A percentile compares a stretch with the other conserved stretches of the same genome.
These are phyloP conservation scores for Podospora didyma DNA, from an alignment of 495 filamentous ascomycete genomes.

Conservation along the genomic window DNA sequence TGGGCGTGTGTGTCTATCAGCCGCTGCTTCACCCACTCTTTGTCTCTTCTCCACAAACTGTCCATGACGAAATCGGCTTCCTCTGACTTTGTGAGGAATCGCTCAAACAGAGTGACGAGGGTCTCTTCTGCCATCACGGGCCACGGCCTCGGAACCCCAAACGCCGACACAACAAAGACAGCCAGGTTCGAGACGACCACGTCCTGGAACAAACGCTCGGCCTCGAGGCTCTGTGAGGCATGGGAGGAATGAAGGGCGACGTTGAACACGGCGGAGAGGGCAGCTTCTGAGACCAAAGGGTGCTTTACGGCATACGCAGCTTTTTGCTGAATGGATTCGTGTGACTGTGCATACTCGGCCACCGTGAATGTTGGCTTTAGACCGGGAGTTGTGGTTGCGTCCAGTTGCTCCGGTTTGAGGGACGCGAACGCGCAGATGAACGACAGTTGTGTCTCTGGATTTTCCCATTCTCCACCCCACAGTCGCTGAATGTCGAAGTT, in stretches of 20 bases:
- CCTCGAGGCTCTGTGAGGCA: constrained; percentile 61
- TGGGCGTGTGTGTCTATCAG: constrained; percentile 74
- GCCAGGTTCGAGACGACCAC: constrained; percentile 65
- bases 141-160: constrained; percentile 57
- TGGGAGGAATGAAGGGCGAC: constrained; percentile 64
- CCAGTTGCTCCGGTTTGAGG: constrained; percentile 64
- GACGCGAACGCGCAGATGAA: constrained; percentile 81
- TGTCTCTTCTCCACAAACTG: constrained; percentile 84
- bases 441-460: constrained; percentile 80
- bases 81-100: constrained; percentile 43
- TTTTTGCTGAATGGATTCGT: constrained; percentile 63
- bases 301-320: constrained; percentile 75
- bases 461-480: constrained; percentile 88
- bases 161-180: constrained; percentile 75
- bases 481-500: constrained; percentile 70
- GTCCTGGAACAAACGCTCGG: constrained; percentile 61
- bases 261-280: constrained; percentile 75
- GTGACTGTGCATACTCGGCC: constrained; percentile 70
- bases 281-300: constrained; percentile 83
- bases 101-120: constrained; percentile 47
- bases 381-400: constrained; percentile 76
- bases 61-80: constrained; percentile 82
- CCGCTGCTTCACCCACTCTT: constrained; percentile 71
- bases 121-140: constrained; percentile 52
- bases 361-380: constrained; percentile 72